Evolutionary conservation across 2,329 filamentous ascomycete genomes (phyloP), one percentile per base, ranked within the genome.

Genomic region (Fusarium veterinarium): DNA sequence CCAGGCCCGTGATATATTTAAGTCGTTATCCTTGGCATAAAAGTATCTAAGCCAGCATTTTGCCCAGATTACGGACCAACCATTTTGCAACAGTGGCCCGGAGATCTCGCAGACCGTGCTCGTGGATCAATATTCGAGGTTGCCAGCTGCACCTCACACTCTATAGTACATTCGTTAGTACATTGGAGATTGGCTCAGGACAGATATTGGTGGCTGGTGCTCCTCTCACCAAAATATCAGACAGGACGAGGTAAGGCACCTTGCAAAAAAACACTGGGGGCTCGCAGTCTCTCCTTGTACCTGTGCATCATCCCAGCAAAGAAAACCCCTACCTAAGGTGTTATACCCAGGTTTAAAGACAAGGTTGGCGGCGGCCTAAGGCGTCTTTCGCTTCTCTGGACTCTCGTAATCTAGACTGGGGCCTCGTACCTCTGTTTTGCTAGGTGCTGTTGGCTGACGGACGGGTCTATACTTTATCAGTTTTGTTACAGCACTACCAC

Each of bases 351-450:
- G 56, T 58, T 69, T 66, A 40, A 59, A 52, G 57, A 63, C 66
- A 48, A 73, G 70, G 68, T 74, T 63, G 71, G 58, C 64, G 63
- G 65, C 55, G 51, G 71, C 71, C 71, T 67, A 72, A 74, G 68
- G 58, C 38, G 60, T 64, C 67, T 67, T 60, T 71, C 60, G 64
- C 48, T 73, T 57, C 45, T 64, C 59, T 69, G 55, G 53, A 64
- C 48, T 60, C 70, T 73, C 66, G 66, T 73, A 73, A 73, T 73
- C 61, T 65, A 52, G 49, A 56, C 64, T 52, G 52, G 64, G 62
- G 71, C 67, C 52, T 72, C 65, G 68, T 72, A 72, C 64, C 46
- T 60, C 33, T 31, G 20, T 31, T 35, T 58, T 60, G 53, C 59
- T 60, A 35, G 40, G 19, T 62, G 38, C 38, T 60, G 37, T 56